A percentile compares a stretch with the other conserved stretches of the same genome.
Conservation (phyloP, 1,284 basidiomycete species). For the Puccinia brachypodii region DNA sequence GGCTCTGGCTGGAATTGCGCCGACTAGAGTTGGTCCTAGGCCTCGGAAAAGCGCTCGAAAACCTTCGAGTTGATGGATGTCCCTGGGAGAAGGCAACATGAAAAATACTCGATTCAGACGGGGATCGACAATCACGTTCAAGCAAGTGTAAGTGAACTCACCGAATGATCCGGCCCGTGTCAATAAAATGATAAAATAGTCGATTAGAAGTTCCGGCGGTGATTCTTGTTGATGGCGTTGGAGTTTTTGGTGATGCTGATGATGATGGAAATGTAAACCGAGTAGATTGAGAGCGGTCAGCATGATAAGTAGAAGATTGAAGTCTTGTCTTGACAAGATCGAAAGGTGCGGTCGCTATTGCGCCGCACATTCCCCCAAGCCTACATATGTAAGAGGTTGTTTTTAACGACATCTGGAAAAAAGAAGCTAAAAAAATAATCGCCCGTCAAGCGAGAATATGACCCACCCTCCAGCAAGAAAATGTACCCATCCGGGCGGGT, state of each 20-base stretch:
- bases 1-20: slow-evolving; percentile 79
- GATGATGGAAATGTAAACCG: slow-evolving; percentile 50
- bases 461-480: slow-evolving; percentile 60
- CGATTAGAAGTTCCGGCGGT: slow-evolving; percentile 57
- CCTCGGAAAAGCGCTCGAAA: slow-evolving; percentile 89
- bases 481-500: slow-evolving; percentile 56
- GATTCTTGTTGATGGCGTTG: neutral
- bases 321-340: slow-evolving; percentile 98
- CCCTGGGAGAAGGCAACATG: slow-evolving; percentile 61
- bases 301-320: slow-evolving; percentile 64
- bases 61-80: slow-evolving; percentile 87
- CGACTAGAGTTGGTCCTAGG: slow-evolving; percentile 88
- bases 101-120: neutral
- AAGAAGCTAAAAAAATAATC: slow-evolving; percentile 26
- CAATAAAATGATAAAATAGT: slow-evolving; percentile 86
- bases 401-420: slow-evolving; percentile 20
- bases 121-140: neutral
- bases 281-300: slow-evolving; percentile 66
- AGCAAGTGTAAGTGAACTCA: slow-evolving; percentile 58
- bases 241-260: neutral
- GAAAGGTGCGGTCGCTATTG: slow-evolving; percentile 92
- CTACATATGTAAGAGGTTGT: slow-evolving; percentile 60
- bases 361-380: slow-evolving; percentile 94
- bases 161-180: slow-evolving; percentile 87
- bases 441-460: neutral